Conservation (phyloP, 2,329 filamentous ascomycete genomes). For the Dothideomycetidae sp. region DNA sequence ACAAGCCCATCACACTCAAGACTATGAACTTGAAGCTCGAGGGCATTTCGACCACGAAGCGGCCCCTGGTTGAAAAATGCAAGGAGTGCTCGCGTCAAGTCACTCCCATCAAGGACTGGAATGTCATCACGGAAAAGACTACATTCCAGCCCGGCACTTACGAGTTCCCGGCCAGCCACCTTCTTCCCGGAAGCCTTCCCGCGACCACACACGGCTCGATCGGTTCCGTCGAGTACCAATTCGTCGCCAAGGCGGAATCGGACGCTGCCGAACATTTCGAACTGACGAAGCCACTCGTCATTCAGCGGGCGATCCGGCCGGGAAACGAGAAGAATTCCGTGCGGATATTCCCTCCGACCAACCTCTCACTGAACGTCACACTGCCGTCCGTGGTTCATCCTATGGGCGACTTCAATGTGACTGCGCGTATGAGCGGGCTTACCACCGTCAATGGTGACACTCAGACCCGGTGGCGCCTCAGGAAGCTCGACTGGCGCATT, state of each 20-base stretch:
- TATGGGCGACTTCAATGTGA: conserved; percentile 64
- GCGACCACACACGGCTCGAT: conserved; percentile 64
- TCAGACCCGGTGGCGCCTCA: conserved; percentile 74
- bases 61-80: conserved; percentile 69
- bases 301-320: conserved; percentile 67
- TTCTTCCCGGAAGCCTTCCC: conserved; percentile 75
- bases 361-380: conserved; percentile 73
- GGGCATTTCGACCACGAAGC: conserved; percentile 61
- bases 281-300: conserved; percentile 52
- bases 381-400: conserved; percentile 76
- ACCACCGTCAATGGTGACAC: conserved; percentile 52
- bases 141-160: conserved; percentile 41
- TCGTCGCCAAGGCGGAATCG: conserved; percentile 52
- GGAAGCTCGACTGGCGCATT: conserved; percentile 71
- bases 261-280: conserved; percentile 48
- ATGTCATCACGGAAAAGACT: conserved; percentile 48
- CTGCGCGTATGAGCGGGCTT: conserved; percentile 74
- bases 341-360: conserved; percentile 90
- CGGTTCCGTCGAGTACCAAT: conserved; percentile 61
- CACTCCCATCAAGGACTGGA: conserved; percentile 66
- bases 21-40: conserved; percentile 59
- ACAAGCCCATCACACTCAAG: conserved; percentile 50
- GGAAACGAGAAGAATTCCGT: conserved; percentile 77
- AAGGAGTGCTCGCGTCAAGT: conserved; percentile 56
- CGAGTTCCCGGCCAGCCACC: conserved; percentile 74